Evolutionary conservation across 2,329 filamentous ascomycete genomes (phyloP).

Genomic region (Trichoderma asperellum): DNA sequence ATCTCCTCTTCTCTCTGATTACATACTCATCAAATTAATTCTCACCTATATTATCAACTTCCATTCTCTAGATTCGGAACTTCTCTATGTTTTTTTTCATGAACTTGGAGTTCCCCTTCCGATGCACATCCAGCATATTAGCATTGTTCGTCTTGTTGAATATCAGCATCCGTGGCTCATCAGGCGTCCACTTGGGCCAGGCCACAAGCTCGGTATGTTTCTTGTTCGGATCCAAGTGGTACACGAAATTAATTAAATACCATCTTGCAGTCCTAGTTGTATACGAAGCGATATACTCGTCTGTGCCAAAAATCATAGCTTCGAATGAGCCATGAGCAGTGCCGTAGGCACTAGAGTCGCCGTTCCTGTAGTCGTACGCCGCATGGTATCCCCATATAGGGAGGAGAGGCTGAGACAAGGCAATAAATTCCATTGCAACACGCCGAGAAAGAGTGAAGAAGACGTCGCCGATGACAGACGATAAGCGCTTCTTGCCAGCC

Average conservation of each 20-base stretch:
- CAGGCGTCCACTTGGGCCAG: constrained; percentile 48
- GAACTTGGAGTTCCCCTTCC: background rate
- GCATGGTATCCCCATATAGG: constrained; percentile 24
- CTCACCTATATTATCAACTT: background rate
- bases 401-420: background rate
- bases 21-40: background rate
- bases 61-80: background rate
- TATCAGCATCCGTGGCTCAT: constrained; percentile 54
- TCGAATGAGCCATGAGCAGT: constrained; percentile 21
- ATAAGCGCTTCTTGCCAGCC: constrained; percentile 66
- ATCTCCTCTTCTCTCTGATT: background rate
- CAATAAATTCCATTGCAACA: constrained; percentile 3
- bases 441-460: constrained; percentile 23
- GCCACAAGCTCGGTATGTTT: constrained; percentile 36
- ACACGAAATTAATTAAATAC: constrained; percentile 20
- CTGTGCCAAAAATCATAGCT: background rate
- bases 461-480: constrained; percentile 44
- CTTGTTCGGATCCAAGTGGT: constrained; percentile 21
- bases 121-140: background rate
- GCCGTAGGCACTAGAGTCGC: background rate
- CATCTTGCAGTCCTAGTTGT: constrained; percentile 60
- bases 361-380: constrained; percentile 8
- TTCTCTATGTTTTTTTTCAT: background rate
- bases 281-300: constrained; percentile 40
- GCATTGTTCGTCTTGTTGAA: constrained; percentile 38